Evolutionary conservation across 495 filamentous ascomycete species (phyloP).

Genomic region (Choiromyces venosus): DNA sequence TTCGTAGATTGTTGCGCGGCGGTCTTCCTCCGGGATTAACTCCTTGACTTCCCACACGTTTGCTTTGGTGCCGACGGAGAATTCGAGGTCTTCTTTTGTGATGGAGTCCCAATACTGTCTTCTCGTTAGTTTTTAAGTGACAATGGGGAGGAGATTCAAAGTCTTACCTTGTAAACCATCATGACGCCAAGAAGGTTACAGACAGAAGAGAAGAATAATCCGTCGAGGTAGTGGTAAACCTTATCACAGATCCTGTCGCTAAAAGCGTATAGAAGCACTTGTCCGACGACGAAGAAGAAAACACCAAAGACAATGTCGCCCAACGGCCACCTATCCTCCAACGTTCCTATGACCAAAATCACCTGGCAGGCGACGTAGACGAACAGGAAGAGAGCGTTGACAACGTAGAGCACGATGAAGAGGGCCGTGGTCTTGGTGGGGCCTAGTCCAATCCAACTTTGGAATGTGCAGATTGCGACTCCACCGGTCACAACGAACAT

Average conservation of each 20-base stretch:
- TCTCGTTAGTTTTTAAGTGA: constrained; percentile 20
- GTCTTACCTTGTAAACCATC: constrained; percentile 97
- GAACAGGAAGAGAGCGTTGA: constrained; percentile 78
- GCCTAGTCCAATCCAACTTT: constrained; percentile 76
- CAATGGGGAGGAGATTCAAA: constrained; percentile 19
- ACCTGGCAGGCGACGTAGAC: constrained; percentile 86
- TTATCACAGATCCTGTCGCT: constrained; percentile 77
- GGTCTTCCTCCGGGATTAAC: constrained; percentile 79
- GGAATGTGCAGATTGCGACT: constrained; percentile 87
- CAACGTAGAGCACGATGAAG: constrained; percentile 86
- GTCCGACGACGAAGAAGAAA: constrained; percentile 86
- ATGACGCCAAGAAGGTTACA: constrained; percentile 94
- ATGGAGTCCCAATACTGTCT: constrained; percentile 96
- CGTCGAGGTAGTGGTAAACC: constrained; percentile 90
- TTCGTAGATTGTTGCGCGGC: constrained; percentile 68
- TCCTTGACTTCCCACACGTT: constrained; percentile 99
- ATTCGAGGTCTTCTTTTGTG: constrained; percentile 96
- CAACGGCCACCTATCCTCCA: constrained; percentile 92
- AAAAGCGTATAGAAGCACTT: constrained; percentile 87
- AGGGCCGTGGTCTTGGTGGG: constrained; percentile 81
- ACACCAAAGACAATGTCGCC: constrained; percentile 90
- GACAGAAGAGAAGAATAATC: constrained; percentile 87
- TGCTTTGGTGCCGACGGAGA: constrained; percentile 87
- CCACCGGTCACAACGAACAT: constrained; percentile 86
- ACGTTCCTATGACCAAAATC: constrained; percentile 78